These are phyloP conservation scores for Mrakia blollopis DNA, from an alignment of 768 basidiomycete genomes.

Conservation along the genomic window DNA sequence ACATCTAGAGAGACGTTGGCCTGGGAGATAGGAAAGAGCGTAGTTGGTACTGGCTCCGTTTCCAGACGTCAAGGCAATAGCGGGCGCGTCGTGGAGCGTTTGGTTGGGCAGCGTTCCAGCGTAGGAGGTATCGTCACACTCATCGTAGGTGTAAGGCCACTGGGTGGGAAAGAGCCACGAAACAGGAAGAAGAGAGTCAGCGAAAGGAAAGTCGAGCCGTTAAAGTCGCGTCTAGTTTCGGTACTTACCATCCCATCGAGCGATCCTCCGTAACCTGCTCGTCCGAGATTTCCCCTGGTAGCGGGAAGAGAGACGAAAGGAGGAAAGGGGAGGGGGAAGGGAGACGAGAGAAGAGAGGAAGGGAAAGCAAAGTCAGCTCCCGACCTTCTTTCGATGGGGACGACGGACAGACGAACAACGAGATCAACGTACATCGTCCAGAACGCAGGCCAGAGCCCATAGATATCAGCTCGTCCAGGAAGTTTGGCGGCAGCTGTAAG, in stretches of 20 bases:
- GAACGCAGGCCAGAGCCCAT: constrained; percentile 23
- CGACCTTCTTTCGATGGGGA: background rate
- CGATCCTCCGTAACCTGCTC: constrained; percentile 50
- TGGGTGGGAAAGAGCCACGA: background rate
- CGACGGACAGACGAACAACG: too few species aligned
- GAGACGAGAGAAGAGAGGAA: too few species aligned
- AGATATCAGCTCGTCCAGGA: constrained; percentile 3
- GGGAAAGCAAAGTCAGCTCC: too few species aligned
- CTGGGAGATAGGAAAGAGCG: background rate
- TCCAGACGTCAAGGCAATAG: background rate
- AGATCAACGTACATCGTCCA: background rate
- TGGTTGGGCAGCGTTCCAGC: background rate
- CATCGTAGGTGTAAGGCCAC: constrained; percentile 47
- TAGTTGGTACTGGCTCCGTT: constrained; percentile 1
- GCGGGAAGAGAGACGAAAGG: background rate
- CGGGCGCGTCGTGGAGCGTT: background rate
- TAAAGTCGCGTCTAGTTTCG: too few species aligned
- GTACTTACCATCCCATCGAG: constrained; percentile 25
- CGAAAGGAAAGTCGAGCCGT: too few species aligned
- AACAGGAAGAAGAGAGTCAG: background rate
- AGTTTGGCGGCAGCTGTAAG: constrained; percentile 46
- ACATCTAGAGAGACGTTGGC: constrained; percentile 61
- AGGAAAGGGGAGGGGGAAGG: too few species aligned
- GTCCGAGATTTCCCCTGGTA: background rate
- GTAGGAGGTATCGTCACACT: constrained; percentile 52